Base-by-base conservation (phyloP, 176 grass and related monocot species). In the barley (Hordeum vulgare) region DNA sequence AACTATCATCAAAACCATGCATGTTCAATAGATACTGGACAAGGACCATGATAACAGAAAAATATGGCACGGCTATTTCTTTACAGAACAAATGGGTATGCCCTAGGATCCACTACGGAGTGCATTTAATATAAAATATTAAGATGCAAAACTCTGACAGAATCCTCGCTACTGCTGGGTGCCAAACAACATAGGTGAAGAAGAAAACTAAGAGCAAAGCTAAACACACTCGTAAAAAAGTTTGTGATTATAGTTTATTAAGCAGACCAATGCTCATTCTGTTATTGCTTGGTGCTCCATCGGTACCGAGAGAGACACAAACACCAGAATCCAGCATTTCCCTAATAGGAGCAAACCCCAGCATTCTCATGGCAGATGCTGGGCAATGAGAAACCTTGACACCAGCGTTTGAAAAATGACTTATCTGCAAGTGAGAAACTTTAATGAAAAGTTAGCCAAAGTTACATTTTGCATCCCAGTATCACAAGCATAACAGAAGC, bases 301-400 rank as follows among this genome's bases (percentile, higher is more conserved):
- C 92, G 81, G 90, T 98, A 85, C 95, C 95, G 69, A 98, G 90
- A 78, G 95, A 98, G 47, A 98, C 90, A 82, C 95, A 98, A 75
- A 98, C 85, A 79, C 89, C 86, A 85, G 86, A 86, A 77, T 98
- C 89, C 75, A 95, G 85, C 89, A 94, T 93, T 90, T 98, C 95
- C 81, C 70, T 98, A 80, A 98, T 80, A 39, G 92, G 95, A 87
- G 95, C 90, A 74, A 98, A 98, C 34, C 95, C 95, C 75, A 98
- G 82, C 89, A 98, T 84, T 70, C 89, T 76, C 95, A 98, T 98
- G 33, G 95, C 92, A 40, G 95, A 86, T 60, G 95, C 95, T 64
- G 95, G 92, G 37, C 95, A 98, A 70, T 98, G 95, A 89, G 95
- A 98, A 81, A 98, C 92, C 84, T 98, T 98, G 20, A 98, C 92